These are phyloP conservation scores for Aspergillus alliaceus DNA, from an alignment of 2,329 filamentous ascomycete species.

Conservation along the genomic window DNA sequence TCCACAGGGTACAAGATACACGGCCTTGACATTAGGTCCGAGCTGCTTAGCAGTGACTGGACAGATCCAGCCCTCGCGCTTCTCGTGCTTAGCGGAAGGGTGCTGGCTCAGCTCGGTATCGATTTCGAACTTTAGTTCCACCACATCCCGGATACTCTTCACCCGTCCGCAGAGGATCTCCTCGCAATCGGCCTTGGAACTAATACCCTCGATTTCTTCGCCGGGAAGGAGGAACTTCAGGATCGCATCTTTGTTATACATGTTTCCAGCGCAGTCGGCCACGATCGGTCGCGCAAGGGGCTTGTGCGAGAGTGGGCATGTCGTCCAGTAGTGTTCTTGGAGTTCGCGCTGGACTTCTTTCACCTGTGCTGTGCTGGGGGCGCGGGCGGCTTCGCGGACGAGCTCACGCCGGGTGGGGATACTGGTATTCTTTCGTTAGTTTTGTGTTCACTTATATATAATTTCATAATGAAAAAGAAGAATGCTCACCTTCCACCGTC, in stretches of 20 bases:
- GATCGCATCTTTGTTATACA: slow-evolving; percentile 95
- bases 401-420: slow-evolving; percentile 95
- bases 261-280: slow-evolving; percentile 76
- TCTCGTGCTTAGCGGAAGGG: slow-evolving; percentile 44
- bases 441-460: background rate
- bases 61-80: slow-evolving; percentile 69
- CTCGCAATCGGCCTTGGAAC: slow-evolving; percentile 60
- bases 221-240: slow-evolving; percentile 65
- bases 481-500: slow-evolving; percentile 73
- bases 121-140: slow-evolving; percentile 76
- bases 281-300: slow-evolving; percentile 74
- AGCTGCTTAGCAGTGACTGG: slow-evolving; percentile 85
- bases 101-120: slow-evolving; percentile 42
- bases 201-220: slow-evolving; percentile 55
- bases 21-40: slow-evolving; percentile 73
- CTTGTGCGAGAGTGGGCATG: slow-evolving; percentile 81
- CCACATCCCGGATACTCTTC: slow-evolving; percentile 79
- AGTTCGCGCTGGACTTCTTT: slow-evolving; percentile 87
- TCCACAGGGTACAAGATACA: slow-evolving; percentile 91
- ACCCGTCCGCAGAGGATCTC: slow-evolving; percentile 63
- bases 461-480: background rate
- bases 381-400: slow-evolving; percentile 86
- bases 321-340: slow-evolving; percentile 81
- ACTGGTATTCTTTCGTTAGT: slow-evolving; percentile 38
- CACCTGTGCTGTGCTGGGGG: slow-evolving; percentile 77